Evolutionary conservation across 139 green algal genomes (phyloP).

Genomic region (Trebouxia sp.): DNA sequence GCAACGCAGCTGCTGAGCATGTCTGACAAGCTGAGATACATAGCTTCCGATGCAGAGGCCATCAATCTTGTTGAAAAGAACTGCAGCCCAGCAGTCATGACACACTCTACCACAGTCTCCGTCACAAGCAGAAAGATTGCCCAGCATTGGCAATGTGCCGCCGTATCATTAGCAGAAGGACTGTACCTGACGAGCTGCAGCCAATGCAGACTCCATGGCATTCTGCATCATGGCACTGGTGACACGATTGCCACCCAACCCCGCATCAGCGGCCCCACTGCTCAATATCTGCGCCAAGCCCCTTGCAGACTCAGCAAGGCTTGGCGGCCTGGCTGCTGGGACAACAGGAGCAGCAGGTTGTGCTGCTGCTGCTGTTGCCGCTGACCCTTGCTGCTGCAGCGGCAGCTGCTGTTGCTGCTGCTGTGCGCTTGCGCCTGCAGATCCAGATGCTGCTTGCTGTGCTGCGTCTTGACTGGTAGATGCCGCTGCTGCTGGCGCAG

Average conservation of each 20-base stretch:
- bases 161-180: neutral
- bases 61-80: too few relatives aligned
- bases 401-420: neutral
- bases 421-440: neutral
- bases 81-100: too few relatives aligned
- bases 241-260: slow-evolving; percentile 25
- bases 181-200: slow-evolving; percentile 1
- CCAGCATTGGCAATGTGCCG: too few relatives aligned
- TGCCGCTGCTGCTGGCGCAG: neutral
- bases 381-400: neutral
- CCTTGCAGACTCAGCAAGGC: slow-evolving; percentile 10
- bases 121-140: too few relatives aligned
- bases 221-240: slow-evolving; percentile 28
- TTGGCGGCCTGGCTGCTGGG: neutral
- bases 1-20: too few relatives aligned
- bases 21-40: too few relatives aligned
- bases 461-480: neutral
- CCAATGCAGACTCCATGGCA: slow-evolving; percentile 38
- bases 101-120: too few relatives aligned
- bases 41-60: too few relatives aligned
- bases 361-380: neutral
- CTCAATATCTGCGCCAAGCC: slow-evolving; percentile 9
- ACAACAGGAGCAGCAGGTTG: neutral
- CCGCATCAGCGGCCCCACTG: neutral
- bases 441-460: neutral